Evolutionary conservation across 768 basidiomycete species (phyloP), one percentile per base, ranked within the genome.

Genomic region (Tylopilus plumbeoviolaceoides): DNA sequence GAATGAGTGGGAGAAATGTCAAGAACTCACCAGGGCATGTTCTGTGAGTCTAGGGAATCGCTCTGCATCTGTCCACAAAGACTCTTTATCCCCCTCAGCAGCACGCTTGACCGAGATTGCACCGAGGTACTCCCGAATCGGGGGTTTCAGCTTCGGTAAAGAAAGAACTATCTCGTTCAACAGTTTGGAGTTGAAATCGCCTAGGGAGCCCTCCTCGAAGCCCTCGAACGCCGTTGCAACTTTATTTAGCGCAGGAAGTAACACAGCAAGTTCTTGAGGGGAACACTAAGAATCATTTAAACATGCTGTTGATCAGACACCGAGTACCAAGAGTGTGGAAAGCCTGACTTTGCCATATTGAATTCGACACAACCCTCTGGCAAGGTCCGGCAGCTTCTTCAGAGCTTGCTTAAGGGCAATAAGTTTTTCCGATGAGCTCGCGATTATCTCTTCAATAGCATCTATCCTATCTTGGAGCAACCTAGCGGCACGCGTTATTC

Each of bases 281-380:
- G 87, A 86, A 48, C 91, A 93, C 86, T 91, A 58, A 5, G 30
- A 42, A 23, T 9, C 11, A 23, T 48, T 39, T 36, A 27, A 41
- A 18, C 11, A 10, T 1, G 33, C 33, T 35, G 28, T 44, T n/a
- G 43, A 33, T 38, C 27, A 35, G 21, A 9, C 4, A 21, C 20
- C 39, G 20, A 31, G 10, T 21, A 33, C n/a, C 21, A 18, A 42
- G 18, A 9, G 7, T 31, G 20, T 9, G 31, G n/a, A 10, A 58
- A 44, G 46, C 23, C 74, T 58, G 58, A 92, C 91, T 74, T 92
- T 89, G 44, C 92, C 89, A 60, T 95, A 95, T 63, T 95, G 91
- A 30, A 98, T 88, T 28, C 93, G 76, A 55, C 85, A 87, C 15
- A 98, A 72, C 0, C 95, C 95, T 63, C 81, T 87, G 0, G 88